Evolutionary conservation across 345 rosid species (phyloP).

Genomic region (Citrus sinensis): DVS_A1.0 CM039163.1:1368501-1369000

Average conservation of each 20-base stretch:
- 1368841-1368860: conserved; percentile 43
- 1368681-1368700: too few species aligned
- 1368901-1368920: conserved; percentile 40
- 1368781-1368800: conserved; percentile 1
- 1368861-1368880: conserved; percentile 25
- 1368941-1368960: conserved; percentile 28
- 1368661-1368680: too few species aligned
- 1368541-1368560: accelerated
- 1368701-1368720: background rate
- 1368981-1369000: conserved; percentile 24
- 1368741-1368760: too few species aligned
- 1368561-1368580: too few species aligned
- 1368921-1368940: conserved; percentile 41
- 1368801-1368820: conserved; percentile 41
- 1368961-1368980: conserved; percentile 17
- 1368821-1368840: conserved; percentile 43
- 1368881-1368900: conserved; percentile 32
- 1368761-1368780: too few species aligned
- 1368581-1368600: too few species aligned
- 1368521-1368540: too few species aligned
- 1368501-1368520: background rate
- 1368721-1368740: too few species aligned
- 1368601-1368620: accelerated
- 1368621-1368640: too few species aligned
- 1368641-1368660: too few species aligned